These are phyloP conservation scores for Areca catechu DNA, from an alignment of 176 grass and related monocot species.

Conservation along the genomic window DNA sequence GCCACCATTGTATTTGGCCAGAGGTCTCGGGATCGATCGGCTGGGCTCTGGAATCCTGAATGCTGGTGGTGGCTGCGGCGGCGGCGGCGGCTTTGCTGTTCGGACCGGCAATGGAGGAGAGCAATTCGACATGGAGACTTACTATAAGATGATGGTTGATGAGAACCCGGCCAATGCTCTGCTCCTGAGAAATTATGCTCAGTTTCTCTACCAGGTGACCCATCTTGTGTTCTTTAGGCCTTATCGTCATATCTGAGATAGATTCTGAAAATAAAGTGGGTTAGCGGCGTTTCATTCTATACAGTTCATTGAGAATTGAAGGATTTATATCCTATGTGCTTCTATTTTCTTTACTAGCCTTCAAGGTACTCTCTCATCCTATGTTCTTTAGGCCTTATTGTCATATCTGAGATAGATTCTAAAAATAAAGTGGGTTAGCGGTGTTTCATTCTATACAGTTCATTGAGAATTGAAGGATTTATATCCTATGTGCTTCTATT, in stretches of 20 bases:
- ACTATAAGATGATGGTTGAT: slow-evolving; percentile 84
- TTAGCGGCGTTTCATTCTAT: no score
- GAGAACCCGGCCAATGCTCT: slow-evolving; percentile 71
- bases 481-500: no score
- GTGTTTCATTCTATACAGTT: no score
- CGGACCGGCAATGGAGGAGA: slow-evolving; percentile 39
- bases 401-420: no score
- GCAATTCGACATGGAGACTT: slow-evolving; percentile 46
- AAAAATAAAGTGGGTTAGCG: no score
- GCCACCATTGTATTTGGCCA: slow-evolving; percentile 65
- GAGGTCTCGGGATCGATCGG: slow-evolving; percentile 82
- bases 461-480: no score
- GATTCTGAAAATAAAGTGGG: no score
- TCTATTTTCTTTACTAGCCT: no score
- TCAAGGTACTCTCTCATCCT: background rate
- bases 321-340: no score
- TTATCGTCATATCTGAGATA: background rate
- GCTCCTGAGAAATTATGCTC: slow-evolving; percentile 67
- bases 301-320: no score
- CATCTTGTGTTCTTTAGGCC: background rate
- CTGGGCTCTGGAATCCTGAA: slow-evolving; percentile 24
- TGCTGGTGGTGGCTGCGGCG: slow-evolving; percentile 10
- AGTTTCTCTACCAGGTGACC: slow-evolving; percentile 68
- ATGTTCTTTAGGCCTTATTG: background rate
- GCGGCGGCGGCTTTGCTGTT: slow-evolving; percentile 11